Evolutionary conservation across 2,329 filamentous ascomycete species (phyloP).

Genomic region (Monilinia laxa): DNA sequence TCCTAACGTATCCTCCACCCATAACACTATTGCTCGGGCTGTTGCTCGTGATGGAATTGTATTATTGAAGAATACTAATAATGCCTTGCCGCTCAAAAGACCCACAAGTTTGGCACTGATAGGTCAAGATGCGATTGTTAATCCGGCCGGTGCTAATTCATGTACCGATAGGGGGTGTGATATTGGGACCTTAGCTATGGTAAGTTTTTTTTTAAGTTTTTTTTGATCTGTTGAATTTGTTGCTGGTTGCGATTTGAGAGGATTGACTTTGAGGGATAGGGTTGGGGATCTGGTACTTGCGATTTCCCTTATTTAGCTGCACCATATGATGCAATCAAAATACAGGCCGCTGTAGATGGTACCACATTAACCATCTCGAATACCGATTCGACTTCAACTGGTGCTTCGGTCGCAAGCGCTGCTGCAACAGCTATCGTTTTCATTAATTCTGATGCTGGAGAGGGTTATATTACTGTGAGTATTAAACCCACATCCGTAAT

Average conservation of each 20-base stretch:
- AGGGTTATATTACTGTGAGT: slow-evolving; percentile 54
- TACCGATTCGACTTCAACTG: slow-evolving; percentile 47
- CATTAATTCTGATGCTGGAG: slow-evolving; percentile 68
- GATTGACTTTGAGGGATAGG: slow-evolving; percentile 3
- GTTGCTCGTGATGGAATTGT: slow-evolving; percentile 58
- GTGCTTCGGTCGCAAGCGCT: slow-evolving; percentile 33
- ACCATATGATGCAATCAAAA: slow-evolving; percentile 59
- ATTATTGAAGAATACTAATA: slow-evolving; percentile 64
- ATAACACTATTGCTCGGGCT: slow-evolving; percentile 61
- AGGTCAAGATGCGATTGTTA: slow-evolving; percentile 61
- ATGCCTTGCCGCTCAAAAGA: slow-evolving; percentile 56
- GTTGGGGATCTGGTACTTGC: slow-evolving; percentile 16
- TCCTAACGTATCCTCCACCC: slow-evolving; percentile 54
- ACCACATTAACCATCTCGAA: slow-evolving; percentile 54
- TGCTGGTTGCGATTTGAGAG: neutral
- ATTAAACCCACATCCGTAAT: neutral
- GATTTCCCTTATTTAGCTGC: slow-evolving; percentile 44
- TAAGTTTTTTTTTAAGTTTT: slow-evolving; percentile 32
- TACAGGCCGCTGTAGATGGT: slow-evolving; percentile 54
- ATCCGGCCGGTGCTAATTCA: slow-evolving; percentile 61
- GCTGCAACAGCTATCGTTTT: slow-evolving; percentile 67
- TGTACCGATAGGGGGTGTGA: slow-evolving; percentile 62
- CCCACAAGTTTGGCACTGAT: slow-evolving; percentile 58
- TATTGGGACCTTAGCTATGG: slow-evolving; percentile 63
- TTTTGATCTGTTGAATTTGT: neutral